Evolutionary conservation across 345 rosid genomes (phyloP).

Genomic region (Salix arbutifolia): DNA sequence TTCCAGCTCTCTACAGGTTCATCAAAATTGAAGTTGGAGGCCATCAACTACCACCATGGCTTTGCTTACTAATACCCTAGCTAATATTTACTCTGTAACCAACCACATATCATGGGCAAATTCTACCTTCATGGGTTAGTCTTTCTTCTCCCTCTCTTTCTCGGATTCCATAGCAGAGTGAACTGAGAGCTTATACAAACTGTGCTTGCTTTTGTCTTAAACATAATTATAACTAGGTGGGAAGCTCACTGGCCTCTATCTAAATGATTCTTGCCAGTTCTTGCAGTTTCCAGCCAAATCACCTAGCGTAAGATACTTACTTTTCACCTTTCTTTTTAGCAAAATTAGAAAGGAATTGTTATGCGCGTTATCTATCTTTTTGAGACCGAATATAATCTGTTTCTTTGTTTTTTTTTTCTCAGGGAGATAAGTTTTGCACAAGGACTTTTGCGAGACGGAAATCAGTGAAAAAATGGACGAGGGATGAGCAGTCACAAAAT

Average conservation of each 20-base stretch:
- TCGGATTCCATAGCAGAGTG: no score
- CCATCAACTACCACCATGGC: slow-evolving; percentile 17
- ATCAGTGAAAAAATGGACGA: slow-evolving; percentile 43
- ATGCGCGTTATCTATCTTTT: not conserved
- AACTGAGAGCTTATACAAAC: no score
- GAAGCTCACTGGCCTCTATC: slow-evolving; percentile 13
- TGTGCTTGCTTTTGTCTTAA: no score
- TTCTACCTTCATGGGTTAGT: slow-evolving; percentile 26
- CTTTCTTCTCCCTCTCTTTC: not conserved
- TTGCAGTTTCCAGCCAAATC: slow-evolving; percentile 7
- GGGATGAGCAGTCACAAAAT: slow-evolving; percentile 22
- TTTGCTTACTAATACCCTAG: slow-evolving; percentile 11
- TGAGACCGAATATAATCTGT: not conserved
- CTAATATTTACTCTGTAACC: not conserved
- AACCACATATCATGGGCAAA: slow-evolving; percentile 12
- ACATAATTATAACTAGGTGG: slow-evolving; percentile 7
- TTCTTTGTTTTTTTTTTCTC: not conserved
- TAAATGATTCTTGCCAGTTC: not conserved
- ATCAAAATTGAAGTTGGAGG: no score
- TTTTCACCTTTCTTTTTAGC: not conserved
- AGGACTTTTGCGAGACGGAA: slow-evolving; percentile 40
- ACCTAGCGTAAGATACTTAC: slow-evolving; percentile 28
- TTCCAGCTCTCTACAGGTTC: no score
- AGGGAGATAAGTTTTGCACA: slow-evolving; percentile 29
- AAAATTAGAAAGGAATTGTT: not conserved